Evolutionary conservation across 345 rosid genomes (phyloP), one percentile per base, ranked within the genome.

Genomic region (Salix caprea): DNA sequence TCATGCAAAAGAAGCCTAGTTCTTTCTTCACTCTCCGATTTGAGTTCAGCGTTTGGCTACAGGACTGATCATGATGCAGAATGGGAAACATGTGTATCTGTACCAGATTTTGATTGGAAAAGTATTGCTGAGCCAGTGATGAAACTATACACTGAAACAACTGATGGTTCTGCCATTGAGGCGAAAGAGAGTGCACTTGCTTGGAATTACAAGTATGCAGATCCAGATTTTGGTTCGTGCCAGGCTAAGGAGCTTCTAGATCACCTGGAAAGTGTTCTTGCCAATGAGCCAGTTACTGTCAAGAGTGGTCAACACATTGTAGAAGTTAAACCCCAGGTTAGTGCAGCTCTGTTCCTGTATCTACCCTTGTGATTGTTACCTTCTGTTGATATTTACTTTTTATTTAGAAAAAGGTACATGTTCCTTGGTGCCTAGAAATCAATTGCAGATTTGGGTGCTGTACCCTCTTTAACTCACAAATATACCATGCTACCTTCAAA

Each of bases 311-410:
- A 84, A 50, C 90, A 89, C 85, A 88, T 88, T 26, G 94, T 95
- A n/a, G 98, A 93, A 88, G 98, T 93, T 83, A 95, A 91, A 86
- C 99, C 99, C 74, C 98, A 91, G 99, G 99, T 95, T 72, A 71
- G 91, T 75, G 19, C 34, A 18, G 2, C 42, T 28, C 56, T 26
- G 23, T 46, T 30, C 21, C 15, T 6, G 6, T 64, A 10, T 73
- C 37, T 30, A 14, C 36, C 28, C 14, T 28, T 28, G 34, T 28
- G 16, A 56, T 77, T 12, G 13, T 61, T 28, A 61, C 48, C 12
- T 52, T 18, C 28, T 24, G n/a, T 12, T 11, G 40, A 16, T 76
- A 37, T 23, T n/a, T 48, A n/a, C 8, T 39, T 62, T 34, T 23
- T 48, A n/a, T 10, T 50, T 15, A 9, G 28, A 58, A 58, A 24